Evolutionary conservation across 2,329 filamentous ascomycete species (phyloP).

Genomic region (Clarireedia homoeocarpa): DNA sequence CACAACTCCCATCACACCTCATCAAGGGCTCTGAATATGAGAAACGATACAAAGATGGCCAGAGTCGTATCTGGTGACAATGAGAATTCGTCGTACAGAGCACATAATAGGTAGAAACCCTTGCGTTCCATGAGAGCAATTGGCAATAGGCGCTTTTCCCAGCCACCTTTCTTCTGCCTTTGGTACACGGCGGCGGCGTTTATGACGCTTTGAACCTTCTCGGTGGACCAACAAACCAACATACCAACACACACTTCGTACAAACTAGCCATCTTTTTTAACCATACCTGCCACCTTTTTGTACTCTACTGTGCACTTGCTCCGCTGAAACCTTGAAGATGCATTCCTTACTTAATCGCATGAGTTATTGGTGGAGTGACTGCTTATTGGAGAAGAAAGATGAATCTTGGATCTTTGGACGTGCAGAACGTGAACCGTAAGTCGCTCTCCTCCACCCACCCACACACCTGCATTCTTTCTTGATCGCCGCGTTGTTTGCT

Average conservation of each 20-base stretch:
- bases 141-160: neutral
- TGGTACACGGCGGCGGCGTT: neutral
- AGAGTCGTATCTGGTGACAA: too few species aligned
- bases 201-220: too few species aligned
- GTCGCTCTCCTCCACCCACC: slow-evolving; percentile 4
- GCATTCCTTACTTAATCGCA: slow-evolving; percentile 22
- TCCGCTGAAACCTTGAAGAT: slow-evolving; percentile 18
- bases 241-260: neutral
- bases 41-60: too few species aligned
- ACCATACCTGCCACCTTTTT: slow-evolving; percentile 5
- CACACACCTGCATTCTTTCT: neutral
- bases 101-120: neutral
- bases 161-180: slow-evolving; percentile 4
- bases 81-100: neutral
- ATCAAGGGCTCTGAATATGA: too few species aligned
- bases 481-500: neutral
- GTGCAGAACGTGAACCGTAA: slow-evolving; percentile 21
- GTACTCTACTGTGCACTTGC: neutral
- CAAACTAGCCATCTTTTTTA: slow-evolving; percentile 5
- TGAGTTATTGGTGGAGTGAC: slow-evolving; percentile 16
- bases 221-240: neutral
- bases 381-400: slow-evolving; percentile 8
- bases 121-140: neutral
- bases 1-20: too few species aligned
- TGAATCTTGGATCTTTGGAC: slow-evolving; percentile 21